Evolutionary conservation across 192 early-diverging fungal genomes (phyloP), one percentile per base, ranked within the genome.

Genomic region (Coemansia sp.): DNA sequence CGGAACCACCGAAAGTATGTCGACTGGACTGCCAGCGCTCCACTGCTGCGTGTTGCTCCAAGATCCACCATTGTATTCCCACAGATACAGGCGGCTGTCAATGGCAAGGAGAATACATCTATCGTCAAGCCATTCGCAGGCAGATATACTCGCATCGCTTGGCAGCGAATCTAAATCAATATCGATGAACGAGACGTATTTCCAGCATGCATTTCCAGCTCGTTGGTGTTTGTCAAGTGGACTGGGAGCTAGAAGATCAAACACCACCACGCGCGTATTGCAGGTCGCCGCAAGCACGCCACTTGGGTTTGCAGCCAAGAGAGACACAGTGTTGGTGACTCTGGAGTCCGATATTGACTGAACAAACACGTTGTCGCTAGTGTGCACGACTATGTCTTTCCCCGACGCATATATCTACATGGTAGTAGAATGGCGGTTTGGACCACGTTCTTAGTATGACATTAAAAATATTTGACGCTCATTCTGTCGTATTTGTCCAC

Each of bases 381-480:
- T 50, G 52, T 81, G 63, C n/a, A 81, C 44, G 21, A 81, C 59
- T 31, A 81, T 44, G 22, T 71, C 73, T 21, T 68, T 54, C n/a
- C 78, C 78, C 3, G 78, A 81, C 8, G 68, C 78, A 56, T 81
- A 74, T 4, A 52, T 61, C 77, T 80, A 78, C 34, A 55, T 22
- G 1, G 14, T 22, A 25, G 44, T 14, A 27, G 31, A 48, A 48
- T 5, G 10, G 34, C 10, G 34, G 2, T 38, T 9, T 38, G 34
- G 28, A 12, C 10, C 8, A 38, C 34, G 10, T 2, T 9, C 34
- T 38, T 38, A 38, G 10, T 38, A 38, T 38, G 34, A 9, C 10
- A 38, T 38, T 38, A 9, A 3, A 38, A 9, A 38, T n/a, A 1
- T 38, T 12, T 38, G 10, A 38, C 34, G 6, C 10, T 38, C 34